Evolutionary conservation across 2,329 filamentous ascomycete species (phyloP), one percentile per base, ranked within the genome.

Genomic region (Reticulascus tulasneorum): DNA sequence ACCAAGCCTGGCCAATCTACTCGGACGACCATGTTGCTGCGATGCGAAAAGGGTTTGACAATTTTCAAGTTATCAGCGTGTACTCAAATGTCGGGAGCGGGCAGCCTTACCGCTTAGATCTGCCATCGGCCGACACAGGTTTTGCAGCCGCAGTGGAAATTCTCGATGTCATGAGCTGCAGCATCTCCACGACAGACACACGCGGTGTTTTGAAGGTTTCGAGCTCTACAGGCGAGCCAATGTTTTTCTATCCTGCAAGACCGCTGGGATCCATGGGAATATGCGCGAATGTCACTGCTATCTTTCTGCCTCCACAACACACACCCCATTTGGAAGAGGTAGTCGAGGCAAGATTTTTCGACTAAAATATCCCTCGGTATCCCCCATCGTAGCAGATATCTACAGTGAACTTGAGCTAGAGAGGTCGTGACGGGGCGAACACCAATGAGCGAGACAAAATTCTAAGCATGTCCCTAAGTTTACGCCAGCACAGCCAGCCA

Each of bases 21-120:
- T 25, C 28, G 21, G 25, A 32, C 8, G 16, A 31, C 17, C 28
- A 32, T 19, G 20, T 29, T 29, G 40, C 40, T 20, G 40, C 29
- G n/a, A 42, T 42, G 40, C 40, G 40, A 23, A 42, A 42, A 16
- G 40, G 40, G 7, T 42, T 29, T 23, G 37, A 40, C 24, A 29
- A 19, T 11, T 23, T 20, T 13, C 40, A 42, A 25, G 37, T 42
- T 19, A 33, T 42, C 9, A 42, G 40, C 32, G 40, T 37, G 15
- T 42, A 42, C 32, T 35, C 40, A 32, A 42, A 42, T 20, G 37
- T 42, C 23, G 40, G 40, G 11, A 24, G 18, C 17, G 40, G 40
- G 29, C 4, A 17, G 15, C 40, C 32, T 15, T 42, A 25, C 22
- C 17, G 37, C 17, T 36, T 42, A 9, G 25, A 28, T 12, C 37